Evolutionary conservation across 2,329 filamentous ascomycete genomes (phyloP), one percentile per base, ranked within the genome.

Genomic region (Myotisia sp.): DNA sequence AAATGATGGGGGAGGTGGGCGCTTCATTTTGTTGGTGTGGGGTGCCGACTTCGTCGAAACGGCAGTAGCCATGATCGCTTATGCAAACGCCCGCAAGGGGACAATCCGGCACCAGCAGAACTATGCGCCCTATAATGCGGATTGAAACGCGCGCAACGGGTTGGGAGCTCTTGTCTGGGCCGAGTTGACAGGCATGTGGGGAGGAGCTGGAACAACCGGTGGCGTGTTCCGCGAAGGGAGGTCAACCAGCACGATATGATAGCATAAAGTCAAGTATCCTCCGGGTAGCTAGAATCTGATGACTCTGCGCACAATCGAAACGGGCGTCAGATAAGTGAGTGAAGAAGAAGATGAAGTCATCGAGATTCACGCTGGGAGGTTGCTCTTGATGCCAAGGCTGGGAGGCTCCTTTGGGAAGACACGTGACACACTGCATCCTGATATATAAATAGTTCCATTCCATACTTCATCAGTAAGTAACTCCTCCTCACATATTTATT

Each of bases 21-120:
- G 75, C 59, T 83, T 84, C 43, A 72, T 68, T 59, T 83, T 84
- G 51, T 39, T 36, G 14, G 62, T 52, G 45, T 62, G 54, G 32
- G 61, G 53, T 37, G 54, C 50, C 31, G 55, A 55, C 47, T 61
- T 60, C 26, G 59, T 59, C 23, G 59, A 60, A 30, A 63, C 51
- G 34, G 57, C 57, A 31, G 59, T 63, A 34, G 59, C 59, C 60
- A 63, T 63, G 32, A 36, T 52, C 45, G 42, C 43, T 12, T 35
- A 20, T 14, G 29, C 18, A 22, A 12, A 34, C 12, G 22, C 23
- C 10, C 22, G 32, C 14, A n/a, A n/a, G n/a, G 19, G 19, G 21
- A 12, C 19, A 13, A 7, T 17, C n/a, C n/a, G 29, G 14, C 23
- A 32, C 19, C n/a, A 10, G 18, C 4, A 8, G 18, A 13, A 17